Conservation (phyloP, 345 rosid genomes). For the Eucalyptus pauciflora region DNA sequence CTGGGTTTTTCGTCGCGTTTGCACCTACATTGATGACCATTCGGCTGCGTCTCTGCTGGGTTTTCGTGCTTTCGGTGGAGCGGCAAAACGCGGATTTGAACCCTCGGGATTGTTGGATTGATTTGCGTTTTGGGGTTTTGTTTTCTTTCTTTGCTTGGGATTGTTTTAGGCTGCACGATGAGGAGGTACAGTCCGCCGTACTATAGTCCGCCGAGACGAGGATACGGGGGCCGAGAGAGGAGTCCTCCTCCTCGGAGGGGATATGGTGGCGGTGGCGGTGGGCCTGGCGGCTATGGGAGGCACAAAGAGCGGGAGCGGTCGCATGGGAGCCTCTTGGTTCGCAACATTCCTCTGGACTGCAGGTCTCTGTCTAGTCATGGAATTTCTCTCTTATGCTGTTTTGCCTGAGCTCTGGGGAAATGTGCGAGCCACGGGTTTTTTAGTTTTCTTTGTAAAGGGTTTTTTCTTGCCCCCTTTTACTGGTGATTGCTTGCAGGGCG, state of each 20-base stretch:
- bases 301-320: constrained; percentile 64
- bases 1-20: background rate
- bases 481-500: constrained; percentile 32
- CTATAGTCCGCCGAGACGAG: constrained; percentile 91
- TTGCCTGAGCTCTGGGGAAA: background rate
- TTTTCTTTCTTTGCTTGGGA: background rate
- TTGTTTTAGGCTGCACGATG: constrained; percentile 19
- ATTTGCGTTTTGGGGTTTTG: background rate
- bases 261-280: constrained; percentile 38
- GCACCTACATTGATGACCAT: background rate
- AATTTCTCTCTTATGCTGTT: background rate
- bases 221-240: constrained; percentile 65
- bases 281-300: constrained; percentile 51
- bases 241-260: constrained; percentile 74
- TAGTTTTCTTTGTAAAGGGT: background rate
- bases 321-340: constrained; percentile 80
- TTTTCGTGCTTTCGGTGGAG: background rate
- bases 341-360: constrained; percentile 93
- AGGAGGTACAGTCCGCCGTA: constrained; percentile 81
- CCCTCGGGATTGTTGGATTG: background rate
- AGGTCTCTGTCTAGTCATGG: constrained; percentile 22
- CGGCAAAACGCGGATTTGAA: background rate
- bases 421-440: background rate
- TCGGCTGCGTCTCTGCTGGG: background rate
- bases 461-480: background rate